Percentiles rank a stretch among this genome's conserved stretches.
Conservation (phyloP, 495 filamentous ascomycete genomes). For the Echria macrotheca region DNA sequence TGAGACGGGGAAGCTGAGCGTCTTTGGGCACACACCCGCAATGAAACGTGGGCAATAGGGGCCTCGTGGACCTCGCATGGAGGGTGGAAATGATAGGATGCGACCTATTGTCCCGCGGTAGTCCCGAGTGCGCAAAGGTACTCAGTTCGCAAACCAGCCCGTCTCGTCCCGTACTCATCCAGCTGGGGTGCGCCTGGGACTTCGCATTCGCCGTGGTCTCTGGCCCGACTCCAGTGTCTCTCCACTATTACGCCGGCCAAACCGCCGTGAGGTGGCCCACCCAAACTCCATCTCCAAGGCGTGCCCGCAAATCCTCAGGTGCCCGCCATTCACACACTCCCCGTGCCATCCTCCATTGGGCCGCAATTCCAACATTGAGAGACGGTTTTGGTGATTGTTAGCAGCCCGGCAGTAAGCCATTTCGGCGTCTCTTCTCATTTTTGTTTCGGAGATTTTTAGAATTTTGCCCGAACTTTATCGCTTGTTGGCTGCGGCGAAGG, state of each 20-base stretch:
- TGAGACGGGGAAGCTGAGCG: conserved; percentile 21
- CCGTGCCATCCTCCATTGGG: not conserved
- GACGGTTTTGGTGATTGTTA: not conserved
- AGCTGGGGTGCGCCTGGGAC: conserved; percentile 6
- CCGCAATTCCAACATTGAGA: not conserved
- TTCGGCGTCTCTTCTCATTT: not conserved
- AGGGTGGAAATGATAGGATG: conserved; percentile 15
- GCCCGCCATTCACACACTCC: conserved; percentile 9
- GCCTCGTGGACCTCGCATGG: not conserved
- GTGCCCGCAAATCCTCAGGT: conserved; percentile 8
- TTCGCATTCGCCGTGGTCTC: conserved; percentile 19
- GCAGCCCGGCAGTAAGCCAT: no score
- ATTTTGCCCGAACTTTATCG: not conserved
- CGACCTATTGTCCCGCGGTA: conserved; percentile 13
- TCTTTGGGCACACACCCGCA: conserved; percentile 15
- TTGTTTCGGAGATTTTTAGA: no score
- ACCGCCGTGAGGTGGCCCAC: conserved; percentile 38
- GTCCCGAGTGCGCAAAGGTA: conserved; percentile 19
- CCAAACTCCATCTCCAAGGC: conserved; percentile 8
- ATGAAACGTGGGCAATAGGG: conserved; percentile 27
- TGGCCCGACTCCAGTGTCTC: conserved; percentile 30
- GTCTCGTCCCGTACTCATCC: not conserved
- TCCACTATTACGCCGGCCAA: conserved; percentile 55
- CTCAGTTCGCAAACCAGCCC: conserved; percentile 4
- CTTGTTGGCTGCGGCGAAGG: not conserved